Evolutionary conservation across 257 asterid species (phyloP), one percentile per base, ranked within the genome.

Genomic region (Haberlea rhodopensis): DNA sequence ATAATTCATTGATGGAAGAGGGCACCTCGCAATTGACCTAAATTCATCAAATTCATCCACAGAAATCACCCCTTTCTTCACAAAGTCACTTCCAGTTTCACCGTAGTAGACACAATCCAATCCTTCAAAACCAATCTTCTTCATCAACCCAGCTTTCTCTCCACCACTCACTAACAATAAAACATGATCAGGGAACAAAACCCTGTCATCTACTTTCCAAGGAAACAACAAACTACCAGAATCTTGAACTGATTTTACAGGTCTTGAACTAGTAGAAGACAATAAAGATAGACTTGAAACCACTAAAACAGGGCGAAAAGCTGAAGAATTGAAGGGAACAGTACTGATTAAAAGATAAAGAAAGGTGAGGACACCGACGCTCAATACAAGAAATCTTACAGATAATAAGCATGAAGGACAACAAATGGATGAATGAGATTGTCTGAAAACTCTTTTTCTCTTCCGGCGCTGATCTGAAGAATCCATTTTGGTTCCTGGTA

Each of bases 171-270:
- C 86, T 70, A 90, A 28, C 59, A 94, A 54, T 58, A 90, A 75
- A 18, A 94, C 74, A 69, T 94, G 96, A 69, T 94, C 97, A 43
- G 96, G 92, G 63, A 90, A 81, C 74, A 84, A 65, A 74, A 94
- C 87, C 78, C 90, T 57, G 78, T 81, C 81, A 81, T 90, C 90
- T 1, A 86, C 66, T 66, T 62, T 71, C 76, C 81, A 67, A 0
- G 80, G 85, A 21, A 72, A 60, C 5, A 59, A 37, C n/a, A 75
- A 67, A 34, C 70, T 55, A 32, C 68, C 70, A 70, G 81, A 79
- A 74, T 73, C 82, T 53, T 69, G 72, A 61, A 75, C 75, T 22
- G 89, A 63, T 49, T 80, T 59, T n/a, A 64, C 76, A 52, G 79
- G 45, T 51, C 58, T 64, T 1, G 75, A 40, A 46, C 53, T 58